Evolutionary conservation across 2,329 filamentous ascomycete genomes (phyloP), one percentile per base, ranked within the genome.

Genomic region (Coleophoma cylindrospora): DNA sequence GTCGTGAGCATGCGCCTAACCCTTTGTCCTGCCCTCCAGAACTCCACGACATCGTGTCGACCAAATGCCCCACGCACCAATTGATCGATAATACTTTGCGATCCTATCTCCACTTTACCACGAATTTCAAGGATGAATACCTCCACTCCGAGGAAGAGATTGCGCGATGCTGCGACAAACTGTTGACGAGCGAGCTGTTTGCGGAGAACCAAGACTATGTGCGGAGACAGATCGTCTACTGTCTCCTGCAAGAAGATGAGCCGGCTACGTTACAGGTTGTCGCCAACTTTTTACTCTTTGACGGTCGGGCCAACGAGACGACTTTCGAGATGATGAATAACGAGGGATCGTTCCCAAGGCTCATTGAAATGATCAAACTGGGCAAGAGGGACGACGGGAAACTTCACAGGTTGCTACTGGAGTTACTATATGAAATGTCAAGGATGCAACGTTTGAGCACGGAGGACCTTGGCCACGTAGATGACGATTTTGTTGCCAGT

Each of bases 341-440:
- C 19, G 90, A 95, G 66, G 85, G 87, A 14, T 89, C 86, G 56
- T 99, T 99, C 66, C 77, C 85, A 34, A 81, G 91, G 33, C 74
- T 99, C 40, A 73, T 97, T 33, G 89, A 95, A 55, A 74, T 99
- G 57, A 85, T 97, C 54, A 61, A 85, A 62, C 76, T 74, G 40
- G 78, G 79, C 54, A 77, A 76, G 56, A 78, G 85, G 37, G 74
- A 82, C 43, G 86, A 91, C 63, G 76, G 81, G 21, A 77, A 81
- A 47, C 74, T 97, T 53, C 89, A 96, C 70, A 83, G 87, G 34
- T 72, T 94, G 54, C 74, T 97, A 47, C 76, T 99, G 61, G 88
- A 96, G 68, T 73, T 99, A 50, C 79, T 96, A 65, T 99, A 96
- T 70, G 94, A 97, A 73, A 96, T 96, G 87, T 91, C 90, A 41